Conservation (phyloP, 768 basidiomycete species). For the Trametes cinnabarina region DNA sequence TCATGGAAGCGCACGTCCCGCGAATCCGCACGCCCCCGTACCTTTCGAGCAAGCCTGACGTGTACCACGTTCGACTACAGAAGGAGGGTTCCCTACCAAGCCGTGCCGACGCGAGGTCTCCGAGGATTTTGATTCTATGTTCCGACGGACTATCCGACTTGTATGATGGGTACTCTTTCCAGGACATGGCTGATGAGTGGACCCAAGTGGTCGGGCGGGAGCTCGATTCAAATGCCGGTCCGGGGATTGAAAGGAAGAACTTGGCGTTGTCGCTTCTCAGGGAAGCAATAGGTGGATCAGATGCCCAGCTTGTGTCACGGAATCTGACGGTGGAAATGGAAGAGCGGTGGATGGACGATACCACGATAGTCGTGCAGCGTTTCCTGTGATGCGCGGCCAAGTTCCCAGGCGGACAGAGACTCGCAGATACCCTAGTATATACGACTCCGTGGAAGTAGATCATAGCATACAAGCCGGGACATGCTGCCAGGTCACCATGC, state of each 20-base stretch:
- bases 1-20: slow-evolving; percentile 28
- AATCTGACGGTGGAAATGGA: slow-evolving; percentile 50
- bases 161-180: slow-evolving; percentile 32
- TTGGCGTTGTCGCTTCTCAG: slow-evolving; percentile 42
- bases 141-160: slow-evolving; percentile 49
- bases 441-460: background rate
- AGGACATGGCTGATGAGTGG: slow-evolving; percentile 37
- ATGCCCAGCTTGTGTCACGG: slow-evolving; percentile 39
- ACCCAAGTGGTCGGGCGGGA: slow-evolving; percentile 30
- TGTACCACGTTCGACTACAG: slow-evolving; percentile 32
- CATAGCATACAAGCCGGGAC: background rate
- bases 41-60: slow-evolving; percentile 42
- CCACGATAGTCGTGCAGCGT: slow-evolving; percentile 44
- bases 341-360: slow-evolving; percentile 51
- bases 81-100: background rate
- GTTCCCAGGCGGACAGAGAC: slow-evolving; percentile 7
- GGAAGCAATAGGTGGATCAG: slow-evolving; percentile 43
- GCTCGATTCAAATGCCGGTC: slow-evolving; percentile 22
- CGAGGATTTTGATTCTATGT: slow-evolving; percentile 38
- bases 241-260: slow-evolving; percentile 28
- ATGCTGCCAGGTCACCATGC: background rate
- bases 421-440: slow-evolving; percentile 18
- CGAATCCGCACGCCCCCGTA: slow-evolving; percentile 48
- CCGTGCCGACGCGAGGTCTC: slow-evolving; percentile 20
- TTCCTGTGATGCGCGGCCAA: slow-evolving; percentile 22